A percentile compares a stretch with the other conserved stretches of the same genome.
Conservation (phyloP, 2,329 filamentous ascomycete species). For the Ophiostoma ulmi region DNA sequence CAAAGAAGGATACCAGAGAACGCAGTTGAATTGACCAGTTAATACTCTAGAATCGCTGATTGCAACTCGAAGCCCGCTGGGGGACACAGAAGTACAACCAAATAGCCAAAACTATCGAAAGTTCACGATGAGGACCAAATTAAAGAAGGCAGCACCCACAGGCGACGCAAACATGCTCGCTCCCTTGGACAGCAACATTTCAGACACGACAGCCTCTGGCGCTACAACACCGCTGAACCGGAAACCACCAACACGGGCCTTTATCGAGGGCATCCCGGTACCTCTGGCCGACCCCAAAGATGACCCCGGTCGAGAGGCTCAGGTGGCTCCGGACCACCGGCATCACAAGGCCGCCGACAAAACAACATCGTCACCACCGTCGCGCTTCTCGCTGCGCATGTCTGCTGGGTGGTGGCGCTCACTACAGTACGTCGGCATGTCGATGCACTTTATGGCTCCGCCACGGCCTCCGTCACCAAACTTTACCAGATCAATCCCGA, state of each 20-base stretch:
- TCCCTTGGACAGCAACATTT: background rate
- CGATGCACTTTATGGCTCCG: slow-evolving; percentile 57
- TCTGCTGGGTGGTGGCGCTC: slow-evolving; percentile 63
- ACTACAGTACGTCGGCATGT: slow-evolving; percentile 65
- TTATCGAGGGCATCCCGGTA: slow-evolving; percentile 6
- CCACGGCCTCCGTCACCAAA: slow-evolving; percentile 56
- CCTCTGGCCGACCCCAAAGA: background rate
- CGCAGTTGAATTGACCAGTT: too few species aligned
- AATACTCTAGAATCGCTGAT: background rate
- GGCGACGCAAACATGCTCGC: background rate
- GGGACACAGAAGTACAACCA: background rate
- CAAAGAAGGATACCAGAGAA: too few species aligned
- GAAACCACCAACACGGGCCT: background rate
- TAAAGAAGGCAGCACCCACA: background rate
- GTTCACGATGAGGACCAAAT: background rate
- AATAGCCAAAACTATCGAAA: background rate
- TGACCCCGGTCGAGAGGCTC: background rate
- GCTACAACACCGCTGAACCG: background rate
- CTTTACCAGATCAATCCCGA: slow-evolving; percentile 54
- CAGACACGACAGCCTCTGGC: background rate
- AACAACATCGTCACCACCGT: slow-evolving; percentile 28
- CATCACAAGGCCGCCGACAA: background rate
- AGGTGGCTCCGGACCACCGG: background rate
- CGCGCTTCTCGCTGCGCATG: slow-evolving; percentile 56
- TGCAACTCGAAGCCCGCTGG: background rate